Evolutionary conservation across 2,329 filamentous ascomycete genomes (phyloP), one percentile per base, ranked within the genome.

Genomic region (Colletotrichum somersetense): DNA sequence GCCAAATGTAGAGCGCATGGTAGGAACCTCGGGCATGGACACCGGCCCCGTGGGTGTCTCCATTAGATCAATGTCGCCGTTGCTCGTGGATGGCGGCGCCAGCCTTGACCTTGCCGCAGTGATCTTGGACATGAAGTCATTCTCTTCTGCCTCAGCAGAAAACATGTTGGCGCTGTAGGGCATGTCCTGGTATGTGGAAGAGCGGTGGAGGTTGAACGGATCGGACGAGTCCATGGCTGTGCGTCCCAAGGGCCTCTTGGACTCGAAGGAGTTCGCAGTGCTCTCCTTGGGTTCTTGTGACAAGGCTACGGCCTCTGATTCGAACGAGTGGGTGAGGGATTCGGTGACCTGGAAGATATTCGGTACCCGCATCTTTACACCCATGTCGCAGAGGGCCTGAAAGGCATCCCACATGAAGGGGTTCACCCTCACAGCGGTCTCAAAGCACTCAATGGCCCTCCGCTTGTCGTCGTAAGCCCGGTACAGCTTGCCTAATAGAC

Each of bases 371-470:
- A 98, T 88, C 75, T 91, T 91, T 56, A 94, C 92, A 5, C 94
- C 93, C 91, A 89, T 93, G 78, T 98, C 95, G 79, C 95, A 97
- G 10, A 99, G 87, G 20, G 90, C 92, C 30, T 92, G 91, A 77
- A 98, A 98, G 0, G 96, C 95, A 85, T 99, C 96, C 96, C 96
- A 99, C 89, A 97, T 96, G 81, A 98, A 96, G 1, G 96, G 95
- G 78, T 98, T 99, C 66, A 91, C 81, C 82, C 95, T 97, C 77
- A 99, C 84, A 7, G 95, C 91, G 72, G 97, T 94, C 75, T 97
- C 94, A 79, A 96, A 98, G 80, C 90, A 94, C 75, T 93, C 89
- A 20, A 96, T 91, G 10, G 96, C 95, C 81, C 93, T 95, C 76
- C 92, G 92, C 78, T 93, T 93, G 77, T 93, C 88, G 76, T 97